These are phyloP conservation scores for Penicillium sp. DNA, from an alignment of 2,329 filamentous ascomycete species.

Conservation along the genomic window DNA sequence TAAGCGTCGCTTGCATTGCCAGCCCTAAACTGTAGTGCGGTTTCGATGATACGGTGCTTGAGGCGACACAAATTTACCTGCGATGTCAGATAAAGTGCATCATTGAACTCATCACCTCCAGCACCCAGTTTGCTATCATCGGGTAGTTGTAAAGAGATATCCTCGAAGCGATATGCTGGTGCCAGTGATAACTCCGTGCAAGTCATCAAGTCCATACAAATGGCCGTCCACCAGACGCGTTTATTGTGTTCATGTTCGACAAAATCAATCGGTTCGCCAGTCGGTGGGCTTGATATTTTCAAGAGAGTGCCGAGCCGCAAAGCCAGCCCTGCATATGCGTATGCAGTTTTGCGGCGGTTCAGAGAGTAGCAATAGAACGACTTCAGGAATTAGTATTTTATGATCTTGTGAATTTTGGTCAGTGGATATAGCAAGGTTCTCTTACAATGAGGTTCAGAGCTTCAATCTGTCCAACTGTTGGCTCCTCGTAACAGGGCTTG, in stretches of 20 bases:
- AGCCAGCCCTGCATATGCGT: conserved; percentile 19
- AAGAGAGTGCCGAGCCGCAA: conserved; percentile 14
- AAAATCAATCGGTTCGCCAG: background rate
- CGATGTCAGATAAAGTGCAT: background rate
- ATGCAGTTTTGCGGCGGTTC: conserved; percentile 21
- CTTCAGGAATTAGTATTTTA: background rate
- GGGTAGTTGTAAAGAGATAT: background rate
- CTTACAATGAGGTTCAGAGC: conserved; percentile 22
- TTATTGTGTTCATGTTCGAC: conserved; percentile 18
- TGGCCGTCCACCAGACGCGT: conserved; percentile 25
- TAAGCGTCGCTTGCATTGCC: background rate
- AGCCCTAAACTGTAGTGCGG: background rate
- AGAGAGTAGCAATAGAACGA: conserved; percentile 23
- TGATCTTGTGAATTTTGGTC: no score
- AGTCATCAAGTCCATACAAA: conserved; percentile 16
- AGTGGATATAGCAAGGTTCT: no score
- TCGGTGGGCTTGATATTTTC: conserved; percentile 5
- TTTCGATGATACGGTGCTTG: background rate
- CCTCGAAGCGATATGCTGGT: background rate
- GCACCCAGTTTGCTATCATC: background rate
- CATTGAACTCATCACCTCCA: background rate
- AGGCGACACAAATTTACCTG: conserved; percentile 1
- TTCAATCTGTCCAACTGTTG: conserved; percentile 21
- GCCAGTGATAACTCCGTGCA: conserved; percentile 12
- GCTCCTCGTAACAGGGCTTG: conserved; percentile 15